Conservation (phyloP, 2,329 filamentous ascomycete species). For the Thelonectria discophora region DNA sequence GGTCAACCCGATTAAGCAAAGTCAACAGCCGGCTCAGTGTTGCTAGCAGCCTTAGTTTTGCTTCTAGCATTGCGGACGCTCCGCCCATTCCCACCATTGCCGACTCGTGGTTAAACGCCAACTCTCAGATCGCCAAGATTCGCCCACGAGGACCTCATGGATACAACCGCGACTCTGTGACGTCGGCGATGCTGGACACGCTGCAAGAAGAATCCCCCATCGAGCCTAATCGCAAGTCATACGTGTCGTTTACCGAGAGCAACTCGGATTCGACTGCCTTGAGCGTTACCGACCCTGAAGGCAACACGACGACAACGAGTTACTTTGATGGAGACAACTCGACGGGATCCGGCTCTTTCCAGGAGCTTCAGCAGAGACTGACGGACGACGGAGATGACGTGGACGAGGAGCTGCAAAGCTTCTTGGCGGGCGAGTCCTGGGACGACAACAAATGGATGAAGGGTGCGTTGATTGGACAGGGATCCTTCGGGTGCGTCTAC, state of each 20-base stretch:
- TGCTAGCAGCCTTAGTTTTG: conserved; percentile 91
- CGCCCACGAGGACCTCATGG: conserved; percentile 46
- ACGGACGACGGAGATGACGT: conserved; percentile 91
- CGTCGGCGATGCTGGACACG: conserved; percentile 88
- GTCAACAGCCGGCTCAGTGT: conserved; percentile 93
- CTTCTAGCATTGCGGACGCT: conserved; percentile 90
- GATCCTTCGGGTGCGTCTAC: conserved; percentile 96
- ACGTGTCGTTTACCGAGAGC: conserved; percentile 86
- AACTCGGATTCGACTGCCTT: conserved; percentile 75
- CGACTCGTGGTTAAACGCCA: conserved; percentile 82
- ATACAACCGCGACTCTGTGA: conserved; percentile 83
- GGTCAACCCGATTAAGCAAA: conserved; percentile 89
- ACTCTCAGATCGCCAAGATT: conserved; percentile 50
- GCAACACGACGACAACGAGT: conserved; percentile 74
- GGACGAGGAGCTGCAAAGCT: conserved; percentile 88
- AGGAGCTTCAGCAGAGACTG: conserved; percentile 85
- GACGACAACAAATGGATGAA: conserved; percentile 99
- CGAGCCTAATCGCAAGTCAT: conserved; percentile 92
- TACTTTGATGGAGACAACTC: conserved; percentile 86
- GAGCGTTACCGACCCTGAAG: conserved; percentile 80
- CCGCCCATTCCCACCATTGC: conserved; percentile 96
- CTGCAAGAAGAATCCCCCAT: conserved; percentile 89
- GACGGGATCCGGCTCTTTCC: conserved; percentile 76
- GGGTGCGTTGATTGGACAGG: conserved; percentile 94
- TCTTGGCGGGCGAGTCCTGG: conserved; percentile 92